Evolutionary conservation across 345 rosid species (phyloP).

Genomic region (Dipteronia sinensis): DNA sequence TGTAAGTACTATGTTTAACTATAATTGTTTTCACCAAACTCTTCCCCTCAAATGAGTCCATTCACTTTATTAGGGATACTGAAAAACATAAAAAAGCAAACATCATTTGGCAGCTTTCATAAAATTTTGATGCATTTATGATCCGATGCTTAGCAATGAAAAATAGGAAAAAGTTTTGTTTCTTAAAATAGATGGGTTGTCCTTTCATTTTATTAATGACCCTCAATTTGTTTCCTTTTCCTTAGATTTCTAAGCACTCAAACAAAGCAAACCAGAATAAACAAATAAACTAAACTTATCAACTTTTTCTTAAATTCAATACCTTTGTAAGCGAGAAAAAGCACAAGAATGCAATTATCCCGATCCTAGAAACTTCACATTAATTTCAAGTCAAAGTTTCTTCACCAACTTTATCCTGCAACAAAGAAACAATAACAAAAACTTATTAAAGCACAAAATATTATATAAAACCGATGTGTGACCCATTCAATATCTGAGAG

Average conservation of each 20-base stretch:
- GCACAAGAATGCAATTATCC: conserved; percentile 12
- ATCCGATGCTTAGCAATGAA: background rate
- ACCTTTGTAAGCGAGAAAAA: conserved; percentile 7
- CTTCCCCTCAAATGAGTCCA: background rate
- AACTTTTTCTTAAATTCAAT: background rate
- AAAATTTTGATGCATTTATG: background rate
- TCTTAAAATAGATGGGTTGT: background rate
- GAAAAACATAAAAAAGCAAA: background rate
- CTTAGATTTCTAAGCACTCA: background rate
- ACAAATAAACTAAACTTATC: background rate
- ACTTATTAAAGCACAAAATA: background rate
- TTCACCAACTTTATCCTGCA: conserved; percentile 6
- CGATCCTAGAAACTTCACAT: conserved; percentile 15
- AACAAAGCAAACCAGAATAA: background rate
- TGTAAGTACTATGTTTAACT: too few relatives aligned
- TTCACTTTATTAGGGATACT: background rate
- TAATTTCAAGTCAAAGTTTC: conserved; percentile 6
- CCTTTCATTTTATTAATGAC: background rate
- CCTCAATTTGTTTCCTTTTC: background rate
- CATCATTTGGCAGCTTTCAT: background rate
- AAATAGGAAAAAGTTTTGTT: background rate
- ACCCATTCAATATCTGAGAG: background rate
- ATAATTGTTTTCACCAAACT: background rate
- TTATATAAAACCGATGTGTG: background rate
- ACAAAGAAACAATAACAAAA: background rate